Base-by-base conservation (phyloP, 371 early-diverging fungal genomes). In the Lichtheimia hyalospora region DNA sequence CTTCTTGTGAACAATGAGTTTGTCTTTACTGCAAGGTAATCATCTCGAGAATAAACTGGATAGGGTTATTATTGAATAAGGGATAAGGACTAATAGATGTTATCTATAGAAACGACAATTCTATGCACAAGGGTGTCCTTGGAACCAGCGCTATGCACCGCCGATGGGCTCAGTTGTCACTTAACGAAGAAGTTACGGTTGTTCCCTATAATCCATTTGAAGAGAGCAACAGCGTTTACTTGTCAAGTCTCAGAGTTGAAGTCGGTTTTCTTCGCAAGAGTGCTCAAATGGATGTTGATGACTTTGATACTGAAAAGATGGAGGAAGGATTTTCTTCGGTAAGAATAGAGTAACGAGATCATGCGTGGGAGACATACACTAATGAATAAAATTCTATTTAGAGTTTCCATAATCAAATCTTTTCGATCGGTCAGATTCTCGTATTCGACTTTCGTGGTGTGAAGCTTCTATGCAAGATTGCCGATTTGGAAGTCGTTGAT, bases 71-170 rank as follows among this genome's bases (percentile, higher is more conserved):
- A n/a, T n/a, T n/a, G n/a, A n/a, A n/a, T n/a, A n/a, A n/a, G n/a
- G n/a, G n/a, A n/a, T n/a, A n/a, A n/a, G n/a, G n/a, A n/a, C n/a
- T n/a, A n/a, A n/a, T n/a, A n/a, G n/a, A n/a, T n/a, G n/a, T n/a
- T 12, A 2, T 21, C 46, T n/a, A 5, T 16, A 92, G 91, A 54
- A 54, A 79, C 41, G 77, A 88, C 62, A 76, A 82, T 58, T 56
- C 65, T 14, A 58, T 88, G 42, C 69, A 74, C 14, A 58, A 78
- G 0, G 89, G 92, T 16, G 73, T 87, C 41, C 64, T 96, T 14
- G 96, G 93, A 5, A 87, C 92, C n/a, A 86, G 89, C 24, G 68
- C 72, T 41, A 77, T 88, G 46, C 96, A 96, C 49, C 88, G 98
- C 27, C 83, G 86, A 46, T 97, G 93, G 92, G 94, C 93, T 16